These are phyloP conservation scores for Lipomyces kockii DNA, from an alignment of 805 yeast species.

Conservation along the genomic window DNA sequence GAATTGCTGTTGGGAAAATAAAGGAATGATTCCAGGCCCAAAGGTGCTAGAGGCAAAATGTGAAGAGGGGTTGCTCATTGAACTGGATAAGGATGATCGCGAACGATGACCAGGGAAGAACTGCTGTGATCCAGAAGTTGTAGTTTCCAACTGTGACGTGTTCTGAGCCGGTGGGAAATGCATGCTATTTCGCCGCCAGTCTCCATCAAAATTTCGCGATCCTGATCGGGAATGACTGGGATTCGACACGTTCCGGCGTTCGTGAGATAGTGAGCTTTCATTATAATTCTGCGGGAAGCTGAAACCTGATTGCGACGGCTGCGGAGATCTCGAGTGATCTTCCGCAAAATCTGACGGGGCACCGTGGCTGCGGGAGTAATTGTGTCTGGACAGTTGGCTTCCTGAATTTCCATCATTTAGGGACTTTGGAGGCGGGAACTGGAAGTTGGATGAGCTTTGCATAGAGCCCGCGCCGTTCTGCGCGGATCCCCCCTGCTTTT, in stretches of 20 bases:
- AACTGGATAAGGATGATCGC: constrained; percentile 61
- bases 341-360: constrained; percentile 22
- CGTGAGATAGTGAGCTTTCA: constrained; percentile 12
- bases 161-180: constrained; percentile 17
- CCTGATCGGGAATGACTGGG: constrained; percentile 32
- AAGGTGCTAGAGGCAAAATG: constrained; percentile 15
- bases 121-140: constrained; percentile 15
- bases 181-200: constrained; percentile 32
- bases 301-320: constrained; percentile 14
- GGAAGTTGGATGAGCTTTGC: constrained; percentile 26
- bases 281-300: constrained; percentile 18
- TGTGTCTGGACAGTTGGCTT: constrained; percentile 15
- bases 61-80: constrained; percentile 16
- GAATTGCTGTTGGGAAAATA: constrained; percentile 29
- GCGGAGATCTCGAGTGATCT: constrained; percentile 16
- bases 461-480: constrained; percentile 17
- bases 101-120: constrained; percentile 82
- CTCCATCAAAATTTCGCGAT: constrained; percentile 37
- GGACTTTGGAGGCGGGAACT: constrained; percentile 32
- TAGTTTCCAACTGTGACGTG: background rate
- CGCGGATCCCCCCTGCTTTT: constrained; percentile 43
- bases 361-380: constrained; percentile 31
- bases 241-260: constrained; percentile 23
- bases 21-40: constrained; percentile 30
- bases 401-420: constrained; percentile 13